phyloP scores from a whole-genome alignment of 179 eudicot species.

The Silene coronaria region DNA sequence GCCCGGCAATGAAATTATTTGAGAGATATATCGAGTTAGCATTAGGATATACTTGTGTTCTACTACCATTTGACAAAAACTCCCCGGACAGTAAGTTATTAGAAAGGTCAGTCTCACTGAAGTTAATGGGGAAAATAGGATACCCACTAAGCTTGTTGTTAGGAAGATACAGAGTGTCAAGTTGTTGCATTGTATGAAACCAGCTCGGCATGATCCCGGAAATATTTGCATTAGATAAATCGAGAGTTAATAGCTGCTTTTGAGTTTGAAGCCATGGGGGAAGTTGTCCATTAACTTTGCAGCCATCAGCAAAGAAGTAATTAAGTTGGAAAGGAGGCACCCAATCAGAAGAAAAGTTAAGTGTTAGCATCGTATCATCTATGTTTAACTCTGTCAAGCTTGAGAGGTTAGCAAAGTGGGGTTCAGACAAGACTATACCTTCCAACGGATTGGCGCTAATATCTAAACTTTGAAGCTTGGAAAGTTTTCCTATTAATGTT shows the following conservation, averaged over 20 bases:
- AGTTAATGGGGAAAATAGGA: not conserved
- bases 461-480: too few species aligned
- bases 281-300: not conserved
- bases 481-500: too few species aligned
- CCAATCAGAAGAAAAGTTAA: not conserved
- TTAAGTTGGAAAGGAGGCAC: too few species aligned
- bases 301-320: not conserved
- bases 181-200: constrained; percentile 14
- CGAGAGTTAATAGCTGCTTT: not conserved
- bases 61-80: too few species aligned
- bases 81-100: not conserved
- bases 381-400: not conserved
- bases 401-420: constrained; percentile 16
- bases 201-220: constrained; percentile 16
- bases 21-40: too few species aligned
- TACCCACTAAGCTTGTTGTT: not conserved
- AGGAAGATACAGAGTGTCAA: rapidly evolving
- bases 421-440: too few species aligned
- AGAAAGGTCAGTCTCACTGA: not conserved
- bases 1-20: too few species aligned
- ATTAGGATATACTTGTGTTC: too few species aligned
- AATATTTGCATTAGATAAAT: not conserved
- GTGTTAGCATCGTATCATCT: too few species aligned
- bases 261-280: constrained; percentile 21
- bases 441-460: too few species aligned